A percentile compares a stretch with the other conserved stretches of the same genome.
These are phyloP conservation scores for Phalaenopsis hybrid DNA, from an alignment of 116 monocot species.

Conservation along the genomic window DNA sequence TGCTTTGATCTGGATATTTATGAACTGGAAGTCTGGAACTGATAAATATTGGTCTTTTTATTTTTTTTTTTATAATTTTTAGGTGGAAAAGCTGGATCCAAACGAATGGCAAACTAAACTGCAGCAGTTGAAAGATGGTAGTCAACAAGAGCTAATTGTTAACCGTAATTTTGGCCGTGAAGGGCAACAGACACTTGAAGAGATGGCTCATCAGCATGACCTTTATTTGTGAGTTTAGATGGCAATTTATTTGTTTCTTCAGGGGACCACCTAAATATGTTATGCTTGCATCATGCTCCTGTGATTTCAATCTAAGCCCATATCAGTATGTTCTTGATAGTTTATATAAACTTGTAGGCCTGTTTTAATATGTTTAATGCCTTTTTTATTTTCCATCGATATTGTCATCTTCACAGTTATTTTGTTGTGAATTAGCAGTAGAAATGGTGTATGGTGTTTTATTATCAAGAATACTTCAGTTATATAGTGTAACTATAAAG, in stretches of 20 bases:
- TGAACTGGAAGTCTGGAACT: neutral
- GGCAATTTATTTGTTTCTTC: neutral
- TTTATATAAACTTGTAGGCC: neutral
- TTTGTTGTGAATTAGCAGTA: neutral
- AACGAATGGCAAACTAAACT: slow-evolving; percentile 80
- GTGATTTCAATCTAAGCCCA: neutral
- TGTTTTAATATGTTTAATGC: neutral
- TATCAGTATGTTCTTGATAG: neutral
- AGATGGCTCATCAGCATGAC: slow-evolving; percentile 70
- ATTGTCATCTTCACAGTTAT: neutral
- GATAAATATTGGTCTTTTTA: neutral
- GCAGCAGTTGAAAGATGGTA: slow-evolving; percentile 58
- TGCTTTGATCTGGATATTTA: neutral
- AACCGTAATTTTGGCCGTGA: slow-evolving; percentile 81
- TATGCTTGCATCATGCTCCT: neutral
- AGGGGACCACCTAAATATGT: neutral
- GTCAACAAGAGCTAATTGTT: slow-evolving; percentile 67
- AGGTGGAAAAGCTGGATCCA: slow-evolving; percentile 88
- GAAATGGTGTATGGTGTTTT: neutral
- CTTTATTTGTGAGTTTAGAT: slow-evolving; percentile 92
- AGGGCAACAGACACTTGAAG: slow-evolving; percentile 60
- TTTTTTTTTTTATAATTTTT: slow-evolving; percentile 7
- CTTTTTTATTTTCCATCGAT: neutral
- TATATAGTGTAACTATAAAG: neutral
- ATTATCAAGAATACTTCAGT: neutral